Base-by-base conservation (phyloP, 352 stramenopile species). In the Phytophthora sansomeana region DNA sequence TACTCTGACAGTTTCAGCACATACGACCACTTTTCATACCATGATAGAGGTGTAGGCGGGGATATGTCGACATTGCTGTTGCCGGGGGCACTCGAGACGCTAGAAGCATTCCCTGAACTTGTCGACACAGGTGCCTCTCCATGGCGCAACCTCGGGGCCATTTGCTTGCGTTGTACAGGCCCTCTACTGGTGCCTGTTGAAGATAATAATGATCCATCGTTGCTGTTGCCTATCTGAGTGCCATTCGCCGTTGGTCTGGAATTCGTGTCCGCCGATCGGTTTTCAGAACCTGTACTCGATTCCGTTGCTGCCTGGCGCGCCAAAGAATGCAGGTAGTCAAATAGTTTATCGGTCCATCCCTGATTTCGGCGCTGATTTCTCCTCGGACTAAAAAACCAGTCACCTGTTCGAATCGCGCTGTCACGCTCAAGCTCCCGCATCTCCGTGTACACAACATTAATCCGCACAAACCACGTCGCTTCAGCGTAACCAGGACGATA, bases 381-480 rank as follows among this genome's bases (percentile, higher is more conserved):
- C 24, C 85, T 74, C 6, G 88, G 85, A 47, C 87, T 91, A 72
- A 85, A 91, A 47, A 96, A 94, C 85, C 83, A 93, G 52, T 96
- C 88, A 3, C 84, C 85, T 30, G 72, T 75, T 19, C 88, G 78
- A 33, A 87, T 60, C 8, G 69, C 60, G 5, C 73, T 81, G 46
- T 93, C 86, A 0, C 85, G 81, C 67, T 92, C 87, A 41, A 95
- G 89, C 46, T 93, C 87, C 43, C 93, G 81, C 77, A 94, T 87
- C 59, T 96, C 88, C 24, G 88, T 90, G 66, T 95, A 96, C 35
- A 96, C 79, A 16, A 96, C 88, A 65, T 96, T 96, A 29, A 93
- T 65, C 4, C 81, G 82, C 29, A 93, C 80, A 61, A 92, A 94
- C 88, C 88, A 96, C 28, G 88, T 94, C 13, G 88, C 87, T 30